A percentile compares a stretch with the other conserved stretches of the same genome.
Conservation (phyloP, 2,329 filamentous ascomycete genomes). For the Colletotrichum gigasporum region DNA sequence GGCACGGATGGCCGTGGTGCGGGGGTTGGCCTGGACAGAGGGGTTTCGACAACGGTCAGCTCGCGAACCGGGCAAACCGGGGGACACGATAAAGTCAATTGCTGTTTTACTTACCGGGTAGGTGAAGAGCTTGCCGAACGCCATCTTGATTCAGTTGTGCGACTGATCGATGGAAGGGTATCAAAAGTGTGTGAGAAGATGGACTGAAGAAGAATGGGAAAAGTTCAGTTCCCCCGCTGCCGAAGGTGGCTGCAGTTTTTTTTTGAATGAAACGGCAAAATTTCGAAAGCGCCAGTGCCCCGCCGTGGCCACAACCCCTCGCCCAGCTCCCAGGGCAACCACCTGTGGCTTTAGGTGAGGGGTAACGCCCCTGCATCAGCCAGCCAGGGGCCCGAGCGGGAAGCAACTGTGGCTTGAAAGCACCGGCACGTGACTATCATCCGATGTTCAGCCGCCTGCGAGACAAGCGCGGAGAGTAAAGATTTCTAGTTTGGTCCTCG, state of each 20-base stretch:
- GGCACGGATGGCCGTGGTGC: constrained; percentile 87
- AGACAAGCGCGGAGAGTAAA: constrained; percentile 16
- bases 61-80: constrained; percentile 36
- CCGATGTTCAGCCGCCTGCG: constrained; percentile 24
- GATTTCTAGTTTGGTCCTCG: constrained; percentile 22
- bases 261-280: constrained; percentile 33
- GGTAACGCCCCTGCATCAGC: background rate
- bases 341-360: background rate
- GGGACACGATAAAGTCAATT: background rate
- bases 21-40: constrained; percentile 83
- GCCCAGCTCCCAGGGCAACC: constrained; percentile 23
- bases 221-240: constrained; percentile 26
- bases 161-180: constrained; percentile 37
- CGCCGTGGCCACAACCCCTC: constrained; percentile 22
- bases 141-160: constrained; percentile 70
- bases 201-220: constrained; percentile 38
- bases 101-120: constrained; percentile 68
- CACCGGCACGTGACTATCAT: background rate
- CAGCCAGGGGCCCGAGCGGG: background rate
- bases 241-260: constrained; percentile 29
- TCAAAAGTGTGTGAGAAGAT: constrained; percentile 36
- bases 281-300: constrained; percentile 25
- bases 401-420: background rate
- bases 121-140: constrained; percentile 98
- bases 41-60: constrained; percentile 38